Evolutionary conservation across 1,284 basidiomycete species (phyloP), one percentile per base, ranked within the genome.

Genomic region (Heimioporus punctisporus): DNA sequence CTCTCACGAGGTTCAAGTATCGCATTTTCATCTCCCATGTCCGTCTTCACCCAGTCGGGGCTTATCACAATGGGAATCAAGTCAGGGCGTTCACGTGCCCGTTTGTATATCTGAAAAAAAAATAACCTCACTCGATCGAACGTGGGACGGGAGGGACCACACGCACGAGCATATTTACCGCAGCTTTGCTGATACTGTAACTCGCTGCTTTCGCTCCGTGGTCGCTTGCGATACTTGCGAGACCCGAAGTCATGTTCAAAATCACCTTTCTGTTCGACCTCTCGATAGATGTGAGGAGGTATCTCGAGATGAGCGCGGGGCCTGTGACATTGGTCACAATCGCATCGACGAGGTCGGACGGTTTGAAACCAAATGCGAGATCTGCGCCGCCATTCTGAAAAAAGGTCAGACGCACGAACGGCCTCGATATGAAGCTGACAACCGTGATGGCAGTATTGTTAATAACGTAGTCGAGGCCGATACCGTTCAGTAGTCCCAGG

Each of bases 31-130:
- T 51, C 61, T 21, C 55, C 63, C 59, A 58, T 58, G 6, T 63
- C 70, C 4, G 72, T 74, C 61, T 69, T 73, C 12, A 74, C 72
- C 69, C 71, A 74, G 19, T 70, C 74, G 6, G 72, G 74, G 51
- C 72, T 67, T 21, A 73, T 41, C 24, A 58, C 50, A 27, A 75
- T 55, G 0, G 60, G 58, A 2, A 66, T 71, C 23, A 74, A 51
- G 40, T 73, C 70, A 0, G 66, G 67, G 10, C 62, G 62, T 31
- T 66, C 64, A 23, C 51, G 58, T 8, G 69, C 69, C 53, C 74
- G 74, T 58, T 75, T 75, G 56, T 71, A 69, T 25, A 71, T 71
- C 72, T 74, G 43, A 21, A 48, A 27, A 17, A 30, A 48, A 5
- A 5, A 14, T n/a, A 10, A 23, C 28, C 25, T 10, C 15, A 47